phyloP scores from a whole-genome alignment of 2,329 filamentous ascomycete species.

The Colletotrichum scovillei region DNA sequence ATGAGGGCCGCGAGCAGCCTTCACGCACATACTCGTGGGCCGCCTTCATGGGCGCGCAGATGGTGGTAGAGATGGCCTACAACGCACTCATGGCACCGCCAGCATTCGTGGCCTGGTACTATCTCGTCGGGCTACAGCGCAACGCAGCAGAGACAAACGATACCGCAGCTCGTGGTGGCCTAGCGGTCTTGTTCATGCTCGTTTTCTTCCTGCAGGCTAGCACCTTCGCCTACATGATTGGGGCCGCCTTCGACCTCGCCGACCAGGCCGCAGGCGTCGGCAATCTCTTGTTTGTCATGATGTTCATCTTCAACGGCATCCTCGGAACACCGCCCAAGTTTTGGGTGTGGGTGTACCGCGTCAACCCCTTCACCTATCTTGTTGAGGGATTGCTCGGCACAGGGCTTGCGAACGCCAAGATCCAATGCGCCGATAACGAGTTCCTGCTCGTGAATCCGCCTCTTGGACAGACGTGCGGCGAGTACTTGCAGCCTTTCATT shows the following conservation, averaged over 20 bases:
- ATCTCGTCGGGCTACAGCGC: conserved; percentile 71
- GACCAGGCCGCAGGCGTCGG: conserved; percentile 74
- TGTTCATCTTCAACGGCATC: conserved; percentile 78
- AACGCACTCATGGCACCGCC: conserved; percentile 70
- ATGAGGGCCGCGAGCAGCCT: conserved; percentile 74
- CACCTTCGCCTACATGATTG: conserved; percentile 74
- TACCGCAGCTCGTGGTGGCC: conserved; percentile 58
- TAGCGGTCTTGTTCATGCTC: conserved; percentile 73
- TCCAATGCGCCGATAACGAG: conserved; percentile 74
- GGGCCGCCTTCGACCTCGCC: conserved; percentile 70
- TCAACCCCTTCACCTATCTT: conserved; percentile 81
- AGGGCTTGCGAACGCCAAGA: conserved; percentile 69
- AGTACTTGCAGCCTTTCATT: conserved; percentile 65
- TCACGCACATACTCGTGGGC: conserved; percentile 75
- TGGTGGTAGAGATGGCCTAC: conserved; percentile 76
- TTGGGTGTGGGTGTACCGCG: conserved; percentile 82
- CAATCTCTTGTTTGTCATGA: conserved; percentile 69
- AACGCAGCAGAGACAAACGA: conserved; percentile 66
- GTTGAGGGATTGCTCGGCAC: conserved; percentile 73
- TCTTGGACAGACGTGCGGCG: conserved; percentile 60
- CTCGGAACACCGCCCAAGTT: conserved; percentile 78
- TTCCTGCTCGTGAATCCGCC: conserved; percentile 71
- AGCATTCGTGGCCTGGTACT: conserved; percentile 75
- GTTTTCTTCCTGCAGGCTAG: conserved; percentile 74
- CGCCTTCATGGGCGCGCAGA: conserved; percentile 73